Evolutionary conservation across 805 yeast genomes (phyloP), one percentile per base, ranked within the genome.

Genomic region (Metschnikowia colocasiae): DNA sequence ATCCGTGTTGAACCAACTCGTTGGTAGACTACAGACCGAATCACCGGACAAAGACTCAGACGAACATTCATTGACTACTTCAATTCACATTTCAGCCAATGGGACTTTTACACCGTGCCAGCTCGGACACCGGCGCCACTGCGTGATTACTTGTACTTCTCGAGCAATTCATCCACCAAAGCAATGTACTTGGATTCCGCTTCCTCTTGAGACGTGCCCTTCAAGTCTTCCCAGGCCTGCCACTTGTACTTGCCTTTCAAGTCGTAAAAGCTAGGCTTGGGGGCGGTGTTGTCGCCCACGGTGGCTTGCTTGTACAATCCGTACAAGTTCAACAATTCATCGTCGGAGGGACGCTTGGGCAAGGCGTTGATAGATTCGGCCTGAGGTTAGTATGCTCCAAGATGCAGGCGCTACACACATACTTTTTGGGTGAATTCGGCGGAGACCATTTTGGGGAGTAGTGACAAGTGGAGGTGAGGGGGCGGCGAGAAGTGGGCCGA

Each of bases 241-340:
- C 98, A 94, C 78, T 94, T 94, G 80, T 87, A 87, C 73, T 95
- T 90, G 58, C 92, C 97, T 75, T 86, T 89, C 74, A 94, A 79
- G 73, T 90, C 95, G 68, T 94, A 88, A 50, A 87, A 71, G 54
- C 97, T 94, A 46, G 99, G 99, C 74, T 88, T 87, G 47, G 78
- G 74, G 52, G 96, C 86, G 56, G 67, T 69, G 79, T 89, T 89
- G 79, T 94, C 99, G 56, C 99, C 99, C 48, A 84, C 85, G 30
- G 97, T 92, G 59, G 98, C 96, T 75, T 94, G 99, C 73, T 94
- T 94, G 85, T 78, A 94, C 60, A 94, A 78, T 41, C 92, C 97
- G 74, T 94, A 94, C 60, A 94, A 77, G 67, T 83, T 72, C 63
- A 92, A 78, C 63, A 91, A 75, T 67, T 92, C 97, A 61, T 87